Percentiles rank a stretch among this genome's conserved stretches.
These are phyloP conservation scores for Primulina tabacum DNA, from an alignment of 257 asterid genomes.

Conservation along the genomic window DNA sequence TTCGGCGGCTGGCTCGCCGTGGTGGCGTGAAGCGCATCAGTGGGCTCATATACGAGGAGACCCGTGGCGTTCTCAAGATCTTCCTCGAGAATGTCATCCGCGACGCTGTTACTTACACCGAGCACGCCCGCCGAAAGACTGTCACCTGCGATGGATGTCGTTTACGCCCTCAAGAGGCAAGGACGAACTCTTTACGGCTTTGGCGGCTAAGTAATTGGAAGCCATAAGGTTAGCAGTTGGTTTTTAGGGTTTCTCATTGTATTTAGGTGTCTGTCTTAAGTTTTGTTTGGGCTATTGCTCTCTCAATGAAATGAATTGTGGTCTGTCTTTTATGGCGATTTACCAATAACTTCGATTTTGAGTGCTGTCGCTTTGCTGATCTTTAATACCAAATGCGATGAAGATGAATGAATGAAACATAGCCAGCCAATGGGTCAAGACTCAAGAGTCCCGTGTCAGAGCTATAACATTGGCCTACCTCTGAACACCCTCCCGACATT, in stretches of 20 bases:
- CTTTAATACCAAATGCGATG: not conserved
- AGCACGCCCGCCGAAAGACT: not conserved
- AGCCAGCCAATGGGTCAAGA: too few relatives aligned
- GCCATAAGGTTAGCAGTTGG: not conserved
- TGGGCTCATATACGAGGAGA: not conserved
- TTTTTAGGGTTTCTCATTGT: not conserved
- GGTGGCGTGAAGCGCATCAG: not conserved
- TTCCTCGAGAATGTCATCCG: not conserved
- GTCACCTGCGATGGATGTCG: not conserved
- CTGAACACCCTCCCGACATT: too few relatives aligned
- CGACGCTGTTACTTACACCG: not conserved
- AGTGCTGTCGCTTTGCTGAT: not conserved
- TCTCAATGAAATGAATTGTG: not conserved
- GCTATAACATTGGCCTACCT: too few relatives aligned
- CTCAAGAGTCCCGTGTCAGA: too few relatives aligned
- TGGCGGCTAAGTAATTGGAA: not conserved
- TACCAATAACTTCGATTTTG: not conserved
- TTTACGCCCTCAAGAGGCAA: constrained; percentile 1
- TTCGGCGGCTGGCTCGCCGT: not conserved
- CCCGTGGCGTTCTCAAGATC: not conserved
- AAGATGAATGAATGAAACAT: not conserved
- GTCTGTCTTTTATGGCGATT: not conserved
- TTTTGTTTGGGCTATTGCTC: not conserved
- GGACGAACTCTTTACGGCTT: not conserved
- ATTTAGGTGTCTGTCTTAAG: not conserved